A percentile compares a stretch with the other conserved stretches of the same genome.
phyloP scores from a whole-genome alignment of 2,329 filamentous ascomycete species.

The Trichoderma breve region DNA sequence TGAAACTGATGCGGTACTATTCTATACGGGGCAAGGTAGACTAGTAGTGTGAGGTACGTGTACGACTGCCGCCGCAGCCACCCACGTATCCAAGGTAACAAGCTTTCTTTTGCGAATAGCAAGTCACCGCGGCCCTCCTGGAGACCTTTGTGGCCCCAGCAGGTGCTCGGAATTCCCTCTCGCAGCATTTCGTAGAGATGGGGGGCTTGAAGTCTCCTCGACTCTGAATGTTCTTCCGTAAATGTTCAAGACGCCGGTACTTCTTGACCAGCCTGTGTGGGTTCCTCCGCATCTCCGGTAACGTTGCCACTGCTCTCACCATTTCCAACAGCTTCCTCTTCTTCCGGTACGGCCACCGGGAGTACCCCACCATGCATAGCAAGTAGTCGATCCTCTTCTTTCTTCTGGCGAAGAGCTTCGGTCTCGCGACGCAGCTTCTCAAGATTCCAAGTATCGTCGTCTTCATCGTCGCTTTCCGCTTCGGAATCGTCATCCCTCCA shows the following conservation, averaged over 20 bases:
- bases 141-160: constrained; percentile 18
- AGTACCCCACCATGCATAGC: constrained; percentile 29
- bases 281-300: background rate
- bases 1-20: constrained; percentile 13
- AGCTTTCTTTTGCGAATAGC: constrained; percentile 9
- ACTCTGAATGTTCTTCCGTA: background rate
- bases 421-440: constrained; percentile 83
- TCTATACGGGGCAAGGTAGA: constrained; percentile 14
- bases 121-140: constrained; percentile 12
- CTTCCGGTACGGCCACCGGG: constrained; percentile 18
- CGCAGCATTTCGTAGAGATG: constrained; percentile 15
- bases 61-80: constrained; percentile 5
- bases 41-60: constrained; percentile 14
- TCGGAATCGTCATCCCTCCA: constrained; percentile 72
- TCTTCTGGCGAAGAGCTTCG: constrained; percentile 67
- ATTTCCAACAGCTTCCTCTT: constrained; percentile 19
- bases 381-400: constrained; percentile 69
- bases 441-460: constrained; percentile 70
- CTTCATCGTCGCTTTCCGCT: constrained; percentile 45
- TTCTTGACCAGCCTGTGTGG: constrained; percentile 5
- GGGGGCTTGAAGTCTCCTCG: constrained; percentile 2
- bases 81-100: constrained; percentile 5
- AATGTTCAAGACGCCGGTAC: constrained; percentile 24
- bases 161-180: constrained; percentile 31
- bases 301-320: constrained; percentile 2